Evolutionary conservation across 2,329 filamentous ascomycete genomes (phyloP), one percentile per base, ranked within the genome.

Genomic region (Aspergillus tamarii): DNA sequence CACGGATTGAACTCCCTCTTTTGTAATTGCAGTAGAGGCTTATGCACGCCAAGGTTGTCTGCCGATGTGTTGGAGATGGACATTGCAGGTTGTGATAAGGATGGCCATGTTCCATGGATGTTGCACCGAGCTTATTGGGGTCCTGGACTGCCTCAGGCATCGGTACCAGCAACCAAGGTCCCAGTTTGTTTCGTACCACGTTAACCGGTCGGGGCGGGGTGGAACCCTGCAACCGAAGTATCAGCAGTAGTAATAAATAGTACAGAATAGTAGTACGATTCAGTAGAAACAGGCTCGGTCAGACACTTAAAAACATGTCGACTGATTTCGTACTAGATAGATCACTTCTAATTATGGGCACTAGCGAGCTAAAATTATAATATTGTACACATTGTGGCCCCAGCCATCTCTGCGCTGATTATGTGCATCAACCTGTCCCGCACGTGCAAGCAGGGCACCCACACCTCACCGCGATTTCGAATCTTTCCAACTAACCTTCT

Each of bases 391-490:
- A 54, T 26, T 36, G 30, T 54, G 52, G 36, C 39, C 52, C 52
- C 52, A 55, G 34, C 52, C 52, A 23, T 36, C 34, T 58, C n/a
- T 36, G 28, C 50, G 36, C 23, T 59, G 41, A 58, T 59, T 45
- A 36, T 46, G 26, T 45, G 56, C 56, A 58, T 58, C 34, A 23
- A 32, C 16, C 56, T 58, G 32, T 32, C 56, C 43, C n/a, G 56
- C 56, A 59, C 56, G 56, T 59, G 66, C 65, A 63, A 26, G 64
- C 63, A 41, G 60, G 57, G 60, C 62, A 59, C 62, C 52, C 55
- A 50, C 53, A 39, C 46, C 36, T 60, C 45, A 48, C 43, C 52
- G 55, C 12, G 59, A 54, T 60, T 58, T 41, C 19, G 16, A 28
- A 53, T 53, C 50, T 23, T 55, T 55, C 52, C 52, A 52, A 21